Conservation (phyloP, 345 rosid genomes). For the Xanthoceras sorbifolium region DNA sequence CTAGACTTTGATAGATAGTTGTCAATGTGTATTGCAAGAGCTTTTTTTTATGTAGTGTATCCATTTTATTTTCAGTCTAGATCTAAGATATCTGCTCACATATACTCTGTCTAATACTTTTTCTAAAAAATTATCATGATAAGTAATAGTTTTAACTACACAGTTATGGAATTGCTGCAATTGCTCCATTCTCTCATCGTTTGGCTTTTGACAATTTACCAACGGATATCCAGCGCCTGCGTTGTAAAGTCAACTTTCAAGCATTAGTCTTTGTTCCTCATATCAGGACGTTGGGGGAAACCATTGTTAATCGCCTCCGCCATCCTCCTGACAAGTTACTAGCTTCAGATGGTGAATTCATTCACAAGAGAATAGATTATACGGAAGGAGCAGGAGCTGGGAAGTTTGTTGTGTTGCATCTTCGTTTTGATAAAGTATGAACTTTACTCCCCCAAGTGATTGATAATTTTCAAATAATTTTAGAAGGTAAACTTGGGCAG, state of each 20-base stretch:
- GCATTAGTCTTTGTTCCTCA: conserved; percentile 71
- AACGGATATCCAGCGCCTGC: conserved; percentile 63
- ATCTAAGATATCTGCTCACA: not conserved
- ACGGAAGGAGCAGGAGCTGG: conserved; percentile 48
- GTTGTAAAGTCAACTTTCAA: conserved; percentile 95
- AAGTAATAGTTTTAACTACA: conserved; percentile 22
- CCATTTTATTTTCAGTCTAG: not conserved
- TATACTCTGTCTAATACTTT: not conserved
- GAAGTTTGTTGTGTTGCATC: conserved; percentile 85
- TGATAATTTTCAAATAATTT: conserved; percentile 10
- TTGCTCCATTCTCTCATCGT: conserved; percentile 96
- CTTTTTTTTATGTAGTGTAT: not conserved
- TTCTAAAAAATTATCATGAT: not conserved
- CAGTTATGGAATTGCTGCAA: conserved; percentile 90
- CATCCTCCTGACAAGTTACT: conserved; percentile 39
- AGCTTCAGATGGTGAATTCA: conserved; percentile 35
- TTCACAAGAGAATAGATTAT: conserved; percentile 37
- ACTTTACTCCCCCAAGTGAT: conserved; percentile 11
- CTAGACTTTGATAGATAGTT: not conserved
- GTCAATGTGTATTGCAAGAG: not conserved
- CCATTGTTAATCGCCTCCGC: conserved; percentile 68
- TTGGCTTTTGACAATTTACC: conserved; percentile 85
- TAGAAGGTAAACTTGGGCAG: not conserved
- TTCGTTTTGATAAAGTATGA: conserved; percentile 91
- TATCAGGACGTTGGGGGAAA: conserved; percentile 59